A percentile compares a stretch with the other conserved stretches of the same genome.
These are phyloP conservation scores for Pyrus betulifolia DNA, from an alignment of 306 rosid species.

Conservation along the genomic window DNA sequence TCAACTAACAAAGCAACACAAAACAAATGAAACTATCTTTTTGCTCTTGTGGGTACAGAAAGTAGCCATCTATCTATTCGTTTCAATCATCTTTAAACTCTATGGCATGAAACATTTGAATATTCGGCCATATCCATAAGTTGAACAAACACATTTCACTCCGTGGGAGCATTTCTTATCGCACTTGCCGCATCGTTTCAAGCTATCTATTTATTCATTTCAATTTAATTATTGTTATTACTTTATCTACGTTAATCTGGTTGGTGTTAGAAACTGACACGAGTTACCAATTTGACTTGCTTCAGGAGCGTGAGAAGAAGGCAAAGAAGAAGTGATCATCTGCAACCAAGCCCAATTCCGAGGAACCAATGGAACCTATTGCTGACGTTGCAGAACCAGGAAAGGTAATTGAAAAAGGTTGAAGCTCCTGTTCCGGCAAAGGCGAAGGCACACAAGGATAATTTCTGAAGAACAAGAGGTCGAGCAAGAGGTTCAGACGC, in stretches of 20 bases:
- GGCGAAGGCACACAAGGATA: conserved; percentile 44
- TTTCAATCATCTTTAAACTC: no score
- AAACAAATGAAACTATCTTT: no score
- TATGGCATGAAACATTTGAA: no score
- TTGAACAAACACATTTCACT: no score
- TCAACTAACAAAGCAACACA: no score
- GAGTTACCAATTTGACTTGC: not conserved
- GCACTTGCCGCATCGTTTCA: not conserved
- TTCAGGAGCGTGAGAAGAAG: conserved; percentile 82
- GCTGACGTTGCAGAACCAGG: conserved; percentile 45
- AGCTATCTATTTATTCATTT: conserved; percentile 1
- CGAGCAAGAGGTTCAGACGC: conserved; percentile 43
- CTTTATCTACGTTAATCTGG: not conserved
- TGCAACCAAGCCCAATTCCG: conserved; percentile 25
- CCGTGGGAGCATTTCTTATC: no score
- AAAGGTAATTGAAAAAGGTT: conserved; percentile 25
- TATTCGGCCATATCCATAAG: no score
- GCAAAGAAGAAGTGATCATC: conserved; percentile 63
- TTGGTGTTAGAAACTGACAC: not conserved
- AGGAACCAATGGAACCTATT: conserved; percentile 33
- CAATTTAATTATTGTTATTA: not conserved
- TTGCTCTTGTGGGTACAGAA: no score
- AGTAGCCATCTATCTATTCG: no score
- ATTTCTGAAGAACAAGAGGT: conserved; percentile 31
- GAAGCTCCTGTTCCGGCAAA: conserved; percentile 39